Conservation (phyloP, 148 eudicot species). For the Chenopodium suecicum region DNA sequence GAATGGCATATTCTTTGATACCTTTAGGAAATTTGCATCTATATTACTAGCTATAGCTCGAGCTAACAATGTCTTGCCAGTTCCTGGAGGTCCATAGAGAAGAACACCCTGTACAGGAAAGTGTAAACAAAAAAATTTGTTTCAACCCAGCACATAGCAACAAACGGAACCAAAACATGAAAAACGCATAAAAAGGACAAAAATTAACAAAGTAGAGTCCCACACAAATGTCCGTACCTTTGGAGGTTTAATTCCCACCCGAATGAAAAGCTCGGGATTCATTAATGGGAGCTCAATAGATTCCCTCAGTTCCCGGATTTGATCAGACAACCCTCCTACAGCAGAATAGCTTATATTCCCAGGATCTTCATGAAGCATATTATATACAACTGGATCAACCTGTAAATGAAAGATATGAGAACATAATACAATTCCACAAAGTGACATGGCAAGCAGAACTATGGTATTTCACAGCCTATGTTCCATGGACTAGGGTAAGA, state of each 20-base stretch:
- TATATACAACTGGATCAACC: constrained; percentile 99
- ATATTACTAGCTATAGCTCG: constrained; percentile 98
- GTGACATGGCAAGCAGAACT: no score
- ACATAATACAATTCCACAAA: no score
- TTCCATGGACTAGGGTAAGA: no score
- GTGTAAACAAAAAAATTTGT: neutral
- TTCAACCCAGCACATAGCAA: neutral
- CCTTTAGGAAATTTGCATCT: constrained; percentile 95
- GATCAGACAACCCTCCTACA: constrained; percentile 97
- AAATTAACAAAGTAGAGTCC: neutral
- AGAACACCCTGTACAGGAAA: constrained; percentile 76
- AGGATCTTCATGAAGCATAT: constrained; percentile 99
- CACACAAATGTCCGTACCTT: constrained; percentile 47
- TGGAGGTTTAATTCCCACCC: constrained; percentile 98
- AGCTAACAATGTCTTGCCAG: constrained; percentile 95
- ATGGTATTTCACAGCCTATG: no score
- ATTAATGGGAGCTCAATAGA: constrained; percentile 91
- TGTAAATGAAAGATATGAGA: constrained; percentile 18
- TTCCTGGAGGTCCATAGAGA: constrained; percentile 98
- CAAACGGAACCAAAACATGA: neutral
- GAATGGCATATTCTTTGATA: constrained; percentile 15
- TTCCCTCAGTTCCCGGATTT: constrained; percentile 93
- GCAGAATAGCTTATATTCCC: constrained; percentile 98
- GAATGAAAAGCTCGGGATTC: constrained; percentile 96
- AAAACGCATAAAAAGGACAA: neutral